Percentiles rank a stretch among this genome's conserved stretches.
phyloP scores from a whole-genome alignment of 2,329 filamentous ascomycete species.

The Blastomyces emzantsi region DNA sequence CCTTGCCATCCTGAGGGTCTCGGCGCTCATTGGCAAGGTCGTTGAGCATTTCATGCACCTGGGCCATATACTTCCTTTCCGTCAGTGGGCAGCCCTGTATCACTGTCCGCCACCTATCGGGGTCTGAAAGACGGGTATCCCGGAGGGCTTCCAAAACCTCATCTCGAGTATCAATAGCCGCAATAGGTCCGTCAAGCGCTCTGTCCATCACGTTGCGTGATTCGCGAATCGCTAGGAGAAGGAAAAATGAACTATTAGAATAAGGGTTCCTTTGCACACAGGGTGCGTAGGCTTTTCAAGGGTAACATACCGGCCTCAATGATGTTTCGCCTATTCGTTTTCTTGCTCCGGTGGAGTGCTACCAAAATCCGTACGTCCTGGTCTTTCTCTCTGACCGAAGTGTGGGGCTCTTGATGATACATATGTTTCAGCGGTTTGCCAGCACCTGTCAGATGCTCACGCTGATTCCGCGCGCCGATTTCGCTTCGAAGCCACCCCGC shows the following conservation, averaged over 20 bases:
- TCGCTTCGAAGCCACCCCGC: slow-evolving; percentile 73
- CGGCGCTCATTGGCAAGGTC: slow-evolving; percentile 48
- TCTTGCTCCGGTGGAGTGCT: slow-evolving; percentile 76
- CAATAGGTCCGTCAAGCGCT: slow-evolving; percentile 68
- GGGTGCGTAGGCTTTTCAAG: not conserved
- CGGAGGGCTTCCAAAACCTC: slow-evolving; percentile 68
- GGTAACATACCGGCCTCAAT: slow-evolving; percentile 62
- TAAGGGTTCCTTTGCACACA: not conserved
- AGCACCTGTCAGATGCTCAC: slow-evolving; percentile 40
- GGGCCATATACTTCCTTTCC: slow-evolving; percentile 72
- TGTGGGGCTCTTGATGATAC: slow-evolving; percentile 33
- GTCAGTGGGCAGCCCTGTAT: slow-evolving; percentile 68
- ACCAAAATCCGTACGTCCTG: slow-evolving; percentile 80
- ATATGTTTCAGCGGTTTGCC: slow-evolving; percentile 35
- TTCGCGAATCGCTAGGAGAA: slow-evolving; percentile 39
- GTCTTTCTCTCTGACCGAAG: slow-evolving; percentile 39
- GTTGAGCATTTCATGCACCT: slow-evolving; percentile 68
- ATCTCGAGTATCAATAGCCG: slow-evolving; percentile 82
- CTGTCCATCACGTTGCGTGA: slow-evolving; percentile 56
- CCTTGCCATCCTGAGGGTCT: slow-evolving; percentile 39
- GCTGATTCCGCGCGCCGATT: slow-evolving; percentile 66
- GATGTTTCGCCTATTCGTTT: slow-evolving; percentile 78
- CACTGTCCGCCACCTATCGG: slow-evolving; percentile 72
- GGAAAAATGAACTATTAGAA: not conserved
- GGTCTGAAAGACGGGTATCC: slow-evolving; percentile 64